Evolutionary conservation across 2,329 filamentous ascomycete genomes (phyloP).

Genomic region (Talaromyces sp.): DNA sequence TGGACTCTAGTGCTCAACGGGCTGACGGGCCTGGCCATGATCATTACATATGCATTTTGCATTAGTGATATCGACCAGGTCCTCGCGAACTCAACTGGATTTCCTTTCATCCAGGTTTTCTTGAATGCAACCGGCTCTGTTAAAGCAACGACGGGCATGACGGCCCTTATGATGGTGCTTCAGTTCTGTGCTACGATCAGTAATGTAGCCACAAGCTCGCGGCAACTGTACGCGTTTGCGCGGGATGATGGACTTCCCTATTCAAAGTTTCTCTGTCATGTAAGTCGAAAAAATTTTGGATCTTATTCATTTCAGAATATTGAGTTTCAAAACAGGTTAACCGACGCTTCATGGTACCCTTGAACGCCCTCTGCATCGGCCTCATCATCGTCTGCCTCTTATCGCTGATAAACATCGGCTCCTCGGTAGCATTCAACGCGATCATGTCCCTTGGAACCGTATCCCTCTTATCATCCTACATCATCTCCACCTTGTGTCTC

Average conservation of each 20-base stretch:
- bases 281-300: conserved; percentile 15
- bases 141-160: conserved; percentile 47
- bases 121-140: conserved; percentile 46
- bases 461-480: conserved; percentile 33
- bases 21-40: conserved; percentile 48
- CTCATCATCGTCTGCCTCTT: conserved; percentile 16
- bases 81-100: conserved; percentile 43
- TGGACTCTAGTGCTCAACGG: conserved; percentile 47
- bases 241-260: conserved; percentile 37
- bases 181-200: conserved; percentile 46
- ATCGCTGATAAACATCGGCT: conserved; percentile 29
- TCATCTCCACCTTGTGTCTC: conserved; percentile 11
- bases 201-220: conserved; percentile 53
- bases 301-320: neutral
- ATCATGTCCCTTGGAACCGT: conserved; percentile 31
- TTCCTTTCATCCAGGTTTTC: conserved; percentile 57
- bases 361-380: conserved; percentile 17
- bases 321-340: conserved; percentile 22
- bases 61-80: conserved; percentile 45
- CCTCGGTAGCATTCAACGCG: conserved; percentile 34
- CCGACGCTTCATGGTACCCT: conserved; percentile 24
- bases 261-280: conserved; percentile 32
- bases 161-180: conserved; percentile 45
- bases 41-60: conserved; percentile 52
- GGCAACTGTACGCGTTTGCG: conserved; percentile 53